Base-by-base conservation (phyloP, 1,284 basidiomycete genomes). In the Trametes pubescens region DNA sequence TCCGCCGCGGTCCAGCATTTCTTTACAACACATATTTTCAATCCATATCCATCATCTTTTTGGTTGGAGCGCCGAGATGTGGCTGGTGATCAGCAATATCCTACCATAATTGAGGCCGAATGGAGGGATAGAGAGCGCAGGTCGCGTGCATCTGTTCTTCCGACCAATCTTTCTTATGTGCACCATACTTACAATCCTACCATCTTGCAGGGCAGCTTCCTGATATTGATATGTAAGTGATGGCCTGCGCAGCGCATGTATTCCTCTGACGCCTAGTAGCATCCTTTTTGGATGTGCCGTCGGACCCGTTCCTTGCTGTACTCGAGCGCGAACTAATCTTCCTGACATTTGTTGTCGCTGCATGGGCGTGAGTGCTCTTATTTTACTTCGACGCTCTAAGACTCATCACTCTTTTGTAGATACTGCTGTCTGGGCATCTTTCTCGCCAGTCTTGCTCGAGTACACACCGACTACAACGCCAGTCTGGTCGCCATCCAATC, bases 281-380 rank as follows among this genome's bases (percentile, higher is more conserved):
- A 1, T 79, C 86, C 0, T 85, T 92, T 67, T 73, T 94, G 11
- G 88, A 88, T 14, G 89, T 92, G 0, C 90, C 91, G 0, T 79
- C 75, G 46, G 88, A 89, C 54, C 89, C 91, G 0, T 88, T 93
- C 64, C 79, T 90, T 13, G 81, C 83, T 3, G 86, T 91, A 2
- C 72, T 92, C 22, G 91, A 94, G 71, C 85, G 90, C 7, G 91
- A 93, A 69, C 64, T 86, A 16, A 78, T 86, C n/a, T 85, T 89
- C 32, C 69, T 91, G 3, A 52, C 82, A 0, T 85, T 88, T 38
- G 82, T 83, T 0, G 70, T 78, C 9, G 32, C 78, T 9, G 80
- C 82, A 24, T 94, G 90, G 90, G 90, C 85, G 88, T 90, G 68
- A 74, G 87, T 85, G 2, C 16, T n/a, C 16, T n/a, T 16, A 16